Evolutionary conservation across 345 rosid species (phyloP).

Genomic region (Acer saccharum): DNA sequence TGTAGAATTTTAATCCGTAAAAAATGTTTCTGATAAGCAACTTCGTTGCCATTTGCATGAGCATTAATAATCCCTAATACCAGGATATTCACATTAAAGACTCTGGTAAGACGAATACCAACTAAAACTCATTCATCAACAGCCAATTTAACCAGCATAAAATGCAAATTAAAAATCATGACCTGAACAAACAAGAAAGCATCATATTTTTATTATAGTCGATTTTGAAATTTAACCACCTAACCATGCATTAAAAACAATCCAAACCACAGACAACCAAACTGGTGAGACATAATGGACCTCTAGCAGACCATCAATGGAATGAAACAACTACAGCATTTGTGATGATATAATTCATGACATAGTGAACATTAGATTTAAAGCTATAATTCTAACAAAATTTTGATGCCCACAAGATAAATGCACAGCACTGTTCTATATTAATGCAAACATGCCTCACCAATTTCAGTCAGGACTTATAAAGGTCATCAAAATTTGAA

Average conservation of each 20-base stretch:
- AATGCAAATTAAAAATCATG: conserved; percentile 6
- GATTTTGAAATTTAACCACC: background rate
- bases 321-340: background rate
- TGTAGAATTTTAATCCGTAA: background rate
- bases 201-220: background rate
- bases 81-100: background rate
- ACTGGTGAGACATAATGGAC: background rate
- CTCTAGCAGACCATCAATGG: background rate
- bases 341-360: background rate
- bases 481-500: background rate
- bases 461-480: background rate
- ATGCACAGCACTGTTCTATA: background rate
- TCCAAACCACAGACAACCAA: background rate
- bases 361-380: background rate
- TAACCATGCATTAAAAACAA: background rate
- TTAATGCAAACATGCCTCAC: background rate
- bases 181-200: background rate
- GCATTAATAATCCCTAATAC: no score
- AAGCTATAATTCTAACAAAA: background rate
- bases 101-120: background rate
- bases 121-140: background rate
- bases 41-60: background rate
- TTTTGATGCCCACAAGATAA: background rate
- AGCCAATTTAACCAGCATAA: background rate
- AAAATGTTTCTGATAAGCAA: background rate